Evolutionary conservation across 306 rosid species (phyloP).

Genomic region (Lathyrus tuberosus): DNA sequence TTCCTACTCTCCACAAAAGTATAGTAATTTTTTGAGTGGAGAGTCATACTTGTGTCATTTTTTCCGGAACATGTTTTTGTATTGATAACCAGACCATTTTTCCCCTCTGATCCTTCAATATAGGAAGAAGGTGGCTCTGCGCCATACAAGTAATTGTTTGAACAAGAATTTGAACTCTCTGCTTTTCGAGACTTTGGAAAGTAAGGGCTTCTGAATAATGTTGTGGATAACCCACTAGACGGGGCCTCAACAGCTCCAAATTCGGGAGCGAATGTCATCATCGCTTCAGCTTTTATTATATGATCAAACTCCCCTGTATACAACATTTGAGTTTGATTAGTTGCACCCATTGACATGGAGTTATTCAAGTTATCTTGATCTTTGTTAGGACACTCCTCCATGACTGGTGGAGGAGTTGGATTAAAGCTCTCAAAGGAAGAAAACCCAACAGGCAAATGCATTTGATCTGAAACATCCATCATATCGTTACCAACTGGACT

Average conservation of each 20-base stretch:
- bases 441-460: conserved; percentile 72
- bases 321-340: conserved; percentile 57
- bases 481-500: conserved; percentile 65
- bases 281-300: conserved; percentile 88
- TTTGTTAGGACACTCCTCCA: conserved; percentile 68
- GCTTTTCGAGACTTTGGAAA: conserved; percentile 69
- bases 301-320: conserved; percentile 81
- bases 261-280: conserved; percentile 95
- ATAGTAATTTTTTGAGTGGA: conserved; percentile 66
- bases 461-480: conserved; percentile 77
- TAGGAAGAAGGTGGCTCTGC: conserved; percentile 89
- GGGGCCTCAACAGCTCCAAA: conserved; percentile 97
- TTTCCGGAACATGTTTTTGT: conserved; percentile 55
- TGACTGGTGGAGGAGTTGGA: conserved; percentile 60
- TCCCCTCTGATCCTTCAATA: conserved; percentile 72
- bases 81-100: conserved; percentile 54
- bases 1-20: conserved; percentile 69
- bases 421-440: conserved; percentile 77
- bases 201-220: conserved; percentile 86
- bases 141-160: conserved; percentile 76
- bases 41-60: conserved; percentile 46
- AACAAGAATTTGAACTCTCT: conserved; percentile 71
- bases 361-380: conserved; percentile 59
- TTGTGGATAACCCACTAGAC: conserved; percentile 68
- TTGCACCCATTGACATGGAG: conserved; percentile 51